Percentiles rank a stretch among this genome's conserved stretches.
Evolutionary conservation across 768 basidiomycete species (phyloP).

Genomic region (Mycena indigotica): DNA sequence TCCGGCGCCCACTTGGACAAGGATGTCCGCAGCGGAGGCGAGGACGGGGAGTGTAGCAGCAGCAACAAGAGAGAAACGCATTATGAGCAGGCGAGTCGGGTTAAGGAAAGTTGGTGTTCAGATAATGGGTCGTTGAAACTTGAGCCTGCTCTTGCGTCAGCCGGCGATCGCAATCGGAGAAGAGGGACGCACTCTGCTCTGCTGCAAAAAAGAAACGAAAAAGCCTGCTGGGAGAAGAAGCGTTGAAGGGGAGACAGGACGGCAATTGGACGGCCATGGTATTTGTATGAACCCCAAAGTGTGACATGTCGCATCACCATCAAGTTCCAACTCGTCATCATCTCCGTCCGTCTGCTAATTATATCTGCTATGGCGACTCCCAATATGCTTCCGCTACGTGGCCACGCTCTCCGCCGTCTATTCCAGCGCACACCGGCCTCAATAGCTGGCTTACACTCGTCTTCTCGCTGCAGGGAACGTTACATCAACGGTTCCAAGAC

Average conservation of each 20-base stretch:
- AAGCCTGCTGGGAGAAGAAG: conserved; percentile 34
- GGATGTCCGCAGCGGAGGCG: conserved; percentile 36
- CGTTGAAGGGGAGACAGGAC: conserved; percentile 15
- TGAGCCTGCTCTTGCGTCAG: conserved; percentile 6
- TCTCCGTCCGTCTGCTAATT: too few species aligned
- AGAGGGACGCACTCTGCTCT: conserved; percentile 47
- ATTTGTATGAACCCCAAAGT: neutral
- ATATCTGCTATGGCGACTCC: conserved; percentile 11
- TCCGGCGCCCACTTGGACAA: conserved; percentile 47
- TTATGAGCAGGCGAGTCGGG: conserved; percentile 36
- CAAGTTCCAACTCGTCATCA: too few species aligned
- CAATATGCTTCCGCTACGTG: neutral
- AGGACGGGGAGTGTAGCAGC: conserved; percentile 42
- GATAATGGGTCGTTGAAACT: conserved; percentile 15
- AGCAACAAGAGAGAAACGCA: conserved; percentile 52
- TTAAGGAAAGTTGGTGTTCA: conserved; percentile 30
- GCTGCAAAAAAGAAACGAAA: conserved; percentile 39
- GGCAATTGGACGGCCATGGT: conserved; percentile 1
- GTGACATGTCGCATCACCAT: neutral
- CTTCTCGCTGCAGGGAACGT: conserved; percentile 39
- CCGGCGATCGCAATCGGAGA: too few species aligned
- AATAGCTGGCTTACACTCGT: conserved; percentile 38
- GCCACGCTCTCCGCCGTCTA: too few species aligned
- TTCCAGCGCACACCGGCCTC: conserved; percentile 5
- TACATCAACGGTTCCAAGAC: conserved; percentile 48